Conservation (phyloP, 805 yeast species). For the Starmerella powellii region DNA sequence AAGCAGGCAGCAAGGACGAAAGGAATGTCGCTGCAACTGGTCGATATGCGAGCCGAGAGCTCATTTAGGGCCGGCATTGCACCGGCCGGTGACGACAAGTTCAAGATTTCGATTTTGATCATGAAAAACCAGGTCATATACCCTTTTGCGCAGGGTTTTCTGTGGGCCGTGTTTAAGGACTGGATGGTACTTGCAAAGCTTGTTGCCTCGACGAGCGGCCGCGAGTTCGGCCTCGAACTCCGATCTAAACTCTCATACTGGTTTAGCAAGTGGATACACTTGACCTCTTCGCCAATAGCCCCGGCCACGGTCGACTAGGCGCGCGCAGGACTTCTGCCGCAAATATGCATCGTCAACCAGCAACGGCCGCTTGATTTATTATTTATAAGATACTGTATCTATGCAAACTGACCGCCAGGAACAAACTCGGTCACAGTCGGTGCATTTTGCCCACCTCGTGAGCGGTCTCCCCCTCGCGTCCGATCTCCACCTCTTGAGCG, state of each 20-base stretch:
- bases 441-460: no score
- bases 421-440: background rate
- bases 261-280: constrained; percentile 1
- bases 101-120: constrained; percentile 23
- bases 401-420: background rate
- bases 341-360: no score
- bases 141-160: constrained; percentile 29
- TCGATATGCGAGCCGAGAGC: constrained; percentile 27
- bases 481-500: no score
- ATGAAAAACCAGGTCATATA: constrained; percentile 28
- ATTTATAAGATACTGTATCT: no score
- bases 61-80: constrained; percentile 26
- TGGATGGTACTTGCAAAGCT: constrained; percentile 17
- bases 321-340: no score
- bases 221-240: constrained; percentile 8
- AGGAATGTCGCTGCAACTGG: background rate
- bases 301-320: no score
- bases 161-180: constrained; percentile 27
- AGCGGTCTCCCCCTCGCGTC: no score
- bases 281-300: no score
- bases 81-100: constrained; percentile 26
- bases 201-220: constrained; percentile 15
- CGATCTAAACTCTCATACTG: constrained; percentile 15
- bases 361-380: no score
- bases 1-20: no score